Percentiles rank a stretch among this genome's conserved stretches.
Evolutionary conservation across 2,329 filamentous ascomycete genomes (phyloP).

Genomic region (Lecanosticta acicola): DNA sequence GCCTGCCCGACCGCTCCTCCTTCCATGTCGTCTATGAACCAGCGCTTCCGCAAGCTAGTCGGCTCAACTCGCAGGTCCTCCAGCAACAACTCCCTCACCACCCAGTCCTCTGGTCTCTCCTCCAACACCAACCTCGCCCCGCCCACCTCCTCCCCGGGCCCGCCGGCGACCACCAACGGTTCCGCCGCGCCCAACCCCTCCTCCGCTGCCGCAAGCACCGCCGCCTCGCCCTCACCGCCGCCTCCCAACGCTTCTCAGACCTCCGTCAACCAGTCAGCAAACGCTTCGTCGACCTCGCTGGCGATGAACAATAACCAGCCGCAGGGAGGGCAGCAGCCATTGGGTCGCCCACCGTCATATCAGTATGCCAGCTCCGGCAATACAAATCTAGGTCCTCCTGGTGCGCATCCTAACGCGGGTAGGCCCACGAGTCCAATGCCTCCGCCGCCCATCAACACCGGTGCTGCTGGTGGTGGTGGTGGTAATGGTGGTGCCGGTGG

Average conservation of each 20-base stretch:
- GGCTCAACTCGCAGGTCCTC: slow-evolving; percentile 69
- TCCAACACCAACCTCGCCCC: slow-evolving; percentile 36
- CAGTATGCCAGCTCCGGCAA: slow-evolving; percentile 46
- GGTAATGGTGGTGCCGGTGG: no score
- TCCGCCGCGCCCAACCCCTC: slow-evolving; percentile 16
- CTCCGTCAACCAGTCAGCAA: slow-evolving; percentile 31
- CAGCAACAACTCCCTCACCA: slow-evolving; percentile 54
- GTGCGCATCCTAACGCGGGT: slow-evolving; percentile 39
- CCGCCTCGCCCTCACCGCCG: slow-evolving; percentile 7
- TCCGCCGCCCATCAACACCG: slow-evolving; percentile 44
- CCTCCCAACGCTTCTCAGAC: slow-evolving; percentile 12
- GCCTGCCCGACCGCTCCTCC: slow-evolving; percentile 1
- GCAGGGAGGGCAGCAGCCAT: slow-evolving; percentile 36
- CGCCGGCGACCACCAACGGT: slow-evolving; percentile 53
- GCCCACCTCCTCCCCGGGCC: slow-evolving; percentile 34
- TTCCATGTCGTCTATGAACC: slow-evolving; percentile 71
- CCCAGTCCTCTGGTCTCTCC: slow-evolving; percentile 57
- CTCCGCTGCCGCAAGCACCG: slow-evolving; percentile 32
- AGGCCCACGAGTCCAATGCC: slow-evolving; percentile 43
- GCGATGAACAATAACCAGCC: slow-evolving; percentile 46
- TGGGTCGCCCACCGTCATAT: slow-evolving; percentile 60
- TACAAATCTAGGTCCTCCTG: slow-evolving; percentile 34
- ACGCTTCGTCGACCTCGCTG: slow-evolving; percentile 46
- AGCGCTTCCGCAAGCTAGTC: slow-evolving; percentile 71
- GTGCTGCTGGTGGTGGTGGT: no score